Conservation (phyloP, 1,284 basidiomycete species). For the Ustilago cynodontis region DNA sequence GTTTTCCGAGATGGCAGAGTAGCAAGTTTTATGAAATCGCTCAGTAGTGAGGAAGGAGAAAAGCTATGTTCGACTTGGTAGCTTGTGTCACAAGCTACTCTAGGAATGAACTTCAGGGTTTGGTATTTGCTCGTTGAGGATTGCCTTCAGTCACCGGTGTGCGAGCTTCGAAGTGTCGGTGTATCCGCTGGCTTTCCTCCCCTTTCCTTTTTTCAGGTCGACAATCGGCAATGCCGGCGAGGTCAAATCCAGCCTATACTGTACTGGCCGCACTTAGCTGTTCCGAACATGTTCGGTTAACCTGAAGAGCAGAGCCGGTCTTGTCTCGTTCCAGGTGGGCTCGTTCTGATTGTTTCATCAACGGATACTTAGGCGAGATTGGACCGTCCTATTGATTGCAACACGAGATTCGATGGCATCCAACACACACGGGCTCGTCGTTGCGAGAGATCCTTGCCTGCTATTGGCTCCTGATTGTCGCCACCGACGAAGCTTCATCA, state of each 20-base stretch:
- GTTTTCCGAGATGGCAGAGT: neutral
- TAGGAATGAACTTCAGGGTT: no score
- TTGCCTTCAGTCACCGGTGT: slow-evolving; percentile 1
- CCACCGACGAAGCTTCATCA: neutral
- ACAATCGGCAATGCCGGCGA: neutral
- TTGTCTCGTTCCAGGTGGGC: no score
- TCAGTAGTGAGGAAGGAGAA: neutral
- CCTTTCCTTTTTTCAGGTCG: neutral
- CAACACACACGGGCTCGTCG: no score
- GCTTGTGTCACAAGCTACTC: neutral
- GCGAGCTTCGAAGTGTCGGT: neutral
- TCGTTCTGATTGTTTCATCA: no score
- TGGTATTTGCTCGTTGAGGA: no score
- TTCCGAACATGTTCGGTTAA: no score
- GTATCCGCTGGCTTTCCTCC: neutral
- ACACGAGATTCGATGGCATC: no score
- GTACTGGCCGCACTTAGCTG: no score
- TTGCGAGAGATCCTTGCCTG: no score
- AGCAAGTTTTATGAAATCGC: neutral
- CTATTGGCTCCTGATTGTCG: neutral
- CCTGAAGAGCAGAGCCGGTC: no score
- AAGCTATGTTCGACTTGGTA: neutral
- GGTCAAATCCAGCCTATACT: neutral
- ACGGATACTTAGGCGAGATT: no score
- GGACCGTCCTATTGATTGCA: no score